phyloP scores from a whole-genome alignment of 306 rosid species.

The Cucurbita maxima region DNA sequence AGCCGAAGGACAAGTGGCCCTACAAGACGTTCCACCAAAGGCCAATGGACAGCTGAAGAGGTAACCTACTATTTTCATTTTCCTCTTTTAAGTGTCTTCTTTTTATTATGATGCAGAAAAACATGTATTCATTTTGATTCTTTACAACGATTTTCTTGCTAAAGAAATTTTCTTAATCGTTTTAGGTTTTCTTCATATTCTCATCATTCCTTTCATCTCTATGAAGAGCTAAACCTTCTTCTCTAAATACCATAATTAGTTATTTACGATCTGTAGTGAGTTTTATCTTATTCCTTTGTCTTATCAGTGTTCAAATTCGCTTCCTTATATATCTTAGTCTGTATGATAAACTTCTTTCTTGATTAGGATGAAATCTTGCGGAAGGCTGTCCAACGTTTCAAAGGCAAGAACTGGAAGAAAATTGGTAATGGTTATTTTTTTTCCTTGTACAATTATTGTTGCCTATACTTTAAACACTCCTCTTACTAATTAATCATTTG shows the following conservation, averaged over 20 bases:
- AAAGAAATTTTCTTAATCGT: background rate
- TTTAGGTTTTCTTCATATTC: background rate
- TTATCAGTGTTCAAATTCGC: too few relatives aligned
- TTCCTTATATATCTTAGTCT: background rate
- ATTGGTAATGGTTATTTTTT: conserved; percentile 37
- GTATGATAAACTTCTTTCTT: conserved; percentile 11
- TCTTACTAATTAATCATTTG: background rate
- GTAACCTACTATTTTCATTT: conserved; percentile 20
- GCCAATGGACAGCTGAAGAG: conserved; percentile 96
- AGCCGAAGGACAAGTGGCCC: conserved; percentile 97
- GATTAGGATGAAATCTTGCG: conserved; percentile 68
- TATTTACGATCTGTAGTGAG: too few relatives aligned
- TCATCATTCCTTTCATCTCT: too few relatives aligned
- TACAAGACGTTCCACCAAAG: conserved; percentile 97
- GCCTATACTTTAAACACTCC: background rate
- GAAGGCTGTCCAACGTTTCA: conserved; percentile 80
- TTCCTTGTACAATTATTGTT: background rate
- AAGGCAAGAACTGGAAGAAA: conserved; percentile 99
- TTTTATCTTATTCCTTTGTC: too few relatives aligned
- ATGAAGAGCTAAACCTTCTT: too few relatives aligned
- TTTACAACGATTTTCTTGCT: background rate
- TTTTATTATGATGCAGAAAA: background rate
- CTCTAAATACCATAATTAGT: too few relatives aligned
- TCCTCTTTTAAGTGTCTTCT: background rate
- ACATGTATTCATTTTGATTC: background rate